Evolutionary conservation across 73 alveolate species (phyloP).

Genomic region (Halteria grandinella): DNA sequence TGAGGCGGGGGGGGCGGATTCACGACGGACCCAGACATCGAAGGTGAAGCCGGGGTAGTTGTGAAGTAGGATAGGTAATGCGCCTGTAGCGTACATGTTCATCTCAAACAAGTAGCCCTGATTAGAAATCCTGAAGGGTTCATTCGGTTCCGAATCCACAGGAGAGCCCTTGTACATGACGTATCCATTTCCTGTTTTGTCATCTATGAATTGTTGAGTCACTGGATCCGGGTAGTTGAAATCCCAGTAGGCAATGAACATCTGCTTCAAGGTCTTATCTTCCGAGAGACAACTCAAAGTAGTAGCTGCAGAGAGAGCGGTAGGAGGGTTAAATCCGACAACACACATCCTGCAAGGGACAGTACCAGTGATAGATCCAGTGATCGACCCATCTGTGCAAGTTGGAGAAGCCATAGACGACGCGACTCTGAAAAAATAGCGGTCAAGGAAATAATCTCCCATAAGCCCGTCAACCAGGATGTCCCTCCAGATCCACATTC

Average conservation of each 20-base stretch:
- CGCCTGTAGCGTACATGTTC: not conserved
- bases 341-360: constrained; percentile 12
- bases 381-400: not conserved
- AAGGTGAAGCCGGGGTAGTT: not conserved
- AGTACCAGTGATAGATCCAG: too few relatives aligned
- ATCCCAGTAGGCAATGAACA: constrained; percentile 14
- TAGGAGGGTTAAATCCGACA: constrained; percentile 3
- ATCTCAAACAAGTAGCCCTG: not conserved
- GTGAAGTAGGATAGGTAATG: not conserved
- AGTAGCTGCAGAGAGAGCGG: not conserved
- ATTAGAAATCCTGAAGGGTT: not conserved
- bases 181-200: constrained; percentile 10
- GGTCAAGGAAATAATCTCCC: too few relatives aligned
- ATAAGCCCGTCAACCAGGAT: too few relatives aligned
- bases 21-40: constrained; percentile 7
- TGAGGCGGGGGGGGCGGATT: not conserved
- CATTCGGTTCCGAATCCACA: not conserved
- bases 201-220: not conserved
- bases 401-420: not conserved
- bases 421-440: too few relatives aligned
- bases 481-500: too few relatives aligned
- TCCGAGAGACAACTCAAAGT: not conserved
- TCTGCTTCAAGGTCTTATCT: too few relatives aligned
- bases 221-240: constrained; percentile 11
- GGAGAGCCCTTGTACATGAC: not conserved